Percentiles rank a stretch among this genome's conserved stretches.
Evolutionary conservation across 768 basidiomycete species (phyloP).

Genomic region (Guyanaporus albipodus): DNA sequence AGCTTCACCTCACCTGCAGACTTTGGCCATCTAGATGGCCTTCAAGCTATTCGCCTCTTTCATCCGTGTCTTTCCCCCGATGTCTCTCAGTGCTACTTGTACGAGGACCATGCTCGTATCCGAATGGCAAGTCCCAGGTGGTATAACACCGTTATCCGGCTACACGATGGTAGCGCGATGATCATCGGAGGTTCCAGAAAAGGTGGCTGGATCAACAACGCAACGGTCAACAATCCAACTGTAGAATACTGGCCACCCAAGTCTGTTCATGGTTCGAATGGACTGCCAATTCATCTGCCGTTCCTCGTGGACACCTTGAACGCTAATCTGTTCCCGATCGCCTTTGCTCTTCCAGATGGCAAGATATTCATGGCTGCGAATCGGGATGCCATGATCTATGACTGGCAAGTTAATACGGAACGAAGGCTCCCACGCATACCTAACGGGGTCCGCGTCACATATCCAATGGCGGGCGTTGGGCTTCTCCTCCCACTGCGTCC

Average conservation of each 20-base stretch:
- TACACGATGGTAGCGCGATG: slow-evolving; percentile 77
- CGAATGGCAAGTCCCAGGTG: slow-evolving; percentile 77
- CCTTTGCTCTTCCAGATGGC: slow-evolving; percentile 67
- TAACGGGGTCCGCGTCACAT: slow-evolving; percentile 76
- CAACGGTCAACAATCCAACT: slow-evolving; percentile 76
- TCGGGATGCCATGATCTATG: slow-evolving; percentile 73
- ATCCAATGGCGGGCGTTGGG: slow-evolving; percentile 76
- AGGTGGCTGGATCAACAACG: slow-evolving; percentile 86
- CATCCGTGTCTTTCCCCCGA: slow-evolving; percentile 55
- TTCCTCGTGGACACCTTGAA: slow-evolving; percentile 71
- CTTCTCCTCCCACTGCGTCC: slow-evolving; percentile 69
- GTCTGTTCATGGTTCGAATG: slow-evolving; percentile 59
- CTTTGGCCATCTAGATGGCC: slow-evolving; percentile 71
- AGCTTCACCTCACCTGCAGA: slow-evolving; percentile 61
- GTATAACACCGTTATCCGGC: slow-evolving; percentile 71
- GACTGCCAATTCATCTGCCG: slow-evolving; percentile 57
- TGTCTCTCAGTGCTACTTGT: slow-evolving; percentile 52
- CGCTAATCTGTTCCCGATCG: slow-evolving; percentile 81
- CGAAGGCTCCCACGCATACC: slow-evolving; percentile 62
- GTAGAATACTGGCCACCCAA: slow-evolving; percentile 84
- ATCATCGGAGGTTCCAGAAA: slow-evolving; percentile 78
- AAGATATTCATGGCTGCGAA: slow-evolving; percentile 75
- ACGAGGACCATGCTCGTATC: slow-evolving; percentile 59
- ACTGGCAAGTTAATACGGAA: slow-evolving; percentile 66
- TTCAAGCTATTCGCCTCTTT: slow-evolving; percentile 71